Base-by-base conservation (phyloP, 2,329 filamentous ascomycete genomes). In the Exophiala lecanii-corni region DNA sequence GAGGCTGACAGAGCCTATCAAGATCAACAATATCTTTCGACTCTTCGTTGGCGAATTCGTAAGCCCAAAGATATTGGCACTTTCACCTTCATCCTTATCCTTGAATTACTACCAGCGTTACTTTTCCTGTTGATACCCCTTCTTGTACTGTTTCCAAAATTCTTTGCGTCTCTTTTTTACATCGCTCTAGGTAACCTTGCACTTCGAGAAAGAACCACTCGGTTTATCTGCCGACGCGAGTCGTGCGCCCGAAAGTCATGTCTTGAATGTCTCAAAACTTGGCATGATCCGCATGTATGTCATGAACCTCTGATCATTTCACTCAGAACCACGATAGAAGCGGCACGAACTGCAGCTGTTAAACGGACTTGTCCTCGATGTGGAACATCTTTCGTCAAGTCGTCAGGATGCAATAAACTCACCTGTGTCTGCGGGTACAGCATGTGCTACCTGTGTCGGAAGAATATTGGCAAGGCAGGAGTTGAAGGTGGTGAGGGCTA, bases 361-460 rank as follows among this genome's bases (percentile, higher is more conserved):
- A 98, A 97, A 68, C 85, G 92, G 38, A 91, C 92, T 7, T 98
- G 92, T 62, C 92, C 92, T 6, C 79, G 84, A 36, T 98, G 92
- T 71, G 84, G 86, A 55, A 86, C 89, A 7, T 86, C 83, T 12
- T 97, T 97, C 62, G 86, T 98, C 66, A 97, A 97, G 64, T 84
- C 81, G 5, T 82, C 83, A 18, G 92, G 92, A 57, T 98, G 92
- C 75, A 98, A 98, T 72, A 97, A 97, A 68, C 75, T 98, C 30
- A 91, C 88, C 4, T 97, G 92, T 61, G 82, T 89, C 12, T 98
- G 92, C 65, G 92, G 92, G 6, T 97, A 97, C 67, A 84, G 86
- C 56, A 97, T 97, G 91, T 98, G 92, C 63, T 98, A 98, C 60
- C 80, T 97, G 35, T 98, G 92, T 64, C 86, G 92, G 30, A 83